Percentiles rank a stretch among this genome's conserved stretches.
Conservation (phyloP, 2,329 filamentous ascomycete species). For the Colletotrichum phormii region DNA sequence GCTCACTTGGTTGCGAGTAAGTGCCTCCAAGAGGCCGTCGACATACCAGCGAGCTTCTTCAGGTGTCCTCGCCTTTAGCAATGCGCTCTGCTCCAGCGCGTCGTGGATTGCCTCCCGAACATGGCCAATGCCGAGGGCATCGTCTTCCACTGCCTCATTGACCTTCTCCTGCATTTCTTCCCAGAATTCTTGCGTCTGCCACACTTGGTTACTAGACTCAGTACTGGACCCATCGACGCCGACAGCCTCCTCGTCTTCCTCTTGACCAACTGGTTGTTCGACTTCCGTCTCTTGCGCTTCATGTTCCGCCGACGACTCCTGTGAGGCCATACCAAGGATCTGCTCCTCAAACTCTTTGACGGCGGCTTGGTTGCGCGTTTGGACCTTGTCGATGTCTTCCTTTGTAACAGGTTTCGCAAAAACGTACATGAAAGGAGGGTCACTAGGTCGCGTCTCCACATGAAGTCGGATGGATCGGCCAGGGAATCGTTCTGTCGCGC, state of each 20-base stretch:
- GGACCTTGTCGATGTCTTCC: constrained; percentile 78
- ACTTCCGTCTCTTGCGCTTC: constrained; percentile 37
- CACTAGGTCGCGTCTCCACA: constrained; percentile 78
- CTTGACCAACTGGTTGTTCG: constrained; percentile 17
- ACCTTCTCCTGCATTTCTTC: constrained; percentile 66
- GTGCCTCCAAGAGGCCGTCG: constrained; percentile 61
- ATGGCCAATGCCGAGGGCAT: constrained; percentile 62
- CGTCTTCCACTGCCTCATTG: constrained; percentile 68
- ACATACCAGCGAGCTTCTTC: constrained; percentile 61
- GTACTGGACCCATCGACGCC: constrained; percentile 34
- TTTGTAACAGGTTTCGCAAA: constrained; percentile 88
- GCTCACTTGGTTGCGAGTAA: constrained; percentile 49
- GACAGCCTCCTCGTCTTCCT: constrained; percentile 34
- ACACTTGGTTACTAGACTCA: constrained; percentile 39
- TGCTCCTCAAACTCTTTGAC: constrained; percentile 76
- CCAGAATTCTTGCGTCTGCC: constrained; percentile 58
- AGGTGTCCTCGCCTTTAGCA: constrained; percentile 58
- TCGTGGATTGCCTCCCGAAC: constrained; percentile 67
- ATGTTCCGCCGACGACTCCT: constrained; percentile 43
- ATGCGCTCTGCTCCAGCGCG: constrained; percentile 65
- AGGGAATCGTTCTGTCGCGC: constrained; percentile 80
- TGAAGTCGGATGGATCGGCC: constrained; percentile 81
- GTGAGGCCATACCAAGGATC: constrained; percentile 63
- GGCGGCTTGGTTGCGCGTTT: constrained; percentile 72
- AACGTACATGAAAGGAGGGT: constrained; percentile 81